Conservation (phyloP, 1,284 basidiomycete species). For the Earliella scabrosa region DNA sequence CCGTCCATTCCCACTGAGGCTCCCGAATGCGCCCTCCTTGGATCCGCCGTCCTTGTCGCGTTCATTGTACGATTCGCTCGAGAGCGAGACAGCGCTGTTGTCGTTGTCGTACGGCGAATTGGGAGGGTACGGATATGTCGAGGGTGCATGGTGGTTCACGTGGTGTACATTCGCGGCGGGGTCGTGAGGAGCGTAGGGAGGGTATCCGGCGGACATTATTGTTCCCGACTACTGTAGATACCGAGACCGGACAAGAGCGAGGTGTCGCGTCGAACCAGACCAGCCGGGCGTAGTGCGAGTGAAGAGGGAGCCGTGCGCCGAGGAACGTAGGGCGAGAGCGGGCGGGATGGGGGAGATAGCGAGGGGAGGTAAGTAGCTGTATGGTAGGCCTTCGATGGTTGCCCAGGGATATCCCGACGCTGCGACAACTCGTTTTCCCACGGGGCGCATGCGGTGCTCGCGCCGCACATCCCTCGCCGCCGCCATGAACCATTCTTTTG, state of each 20-base stretch:
- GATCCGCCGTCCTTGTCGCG: constrained; percentile 15
- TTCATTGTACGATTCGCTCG: constrained; percentile 17
- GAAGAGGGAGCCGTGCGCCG: constrained; percentile 3
- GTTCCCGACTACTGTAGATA: neutral
- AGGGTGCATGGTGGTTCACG: constrained; percentile 13
- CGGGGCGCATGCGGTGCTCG: constrained; percentile 1
- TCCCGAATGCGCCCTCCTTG: constrained; percentile 2
- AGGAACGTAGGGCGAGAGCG: constrained; percentile 4
- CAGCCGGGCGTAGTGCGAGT: constrained; percentile 4
- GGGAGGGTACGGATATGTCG: constrained; percentile 30
- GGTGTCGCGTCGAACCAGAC: constrained; percentile 20
- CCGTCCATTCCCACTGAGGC: neutral
- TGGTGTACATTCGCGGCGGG: constrained; percentile 24
- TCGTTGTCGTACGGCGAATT: constrained; percentile 17
- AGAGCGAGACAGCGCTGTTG: constrained; percentile 24
- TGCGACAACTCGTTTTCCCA: neutral
- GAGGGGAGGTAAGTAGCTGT: neutral
- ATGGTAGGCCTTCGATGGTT: too few relatives aligned
- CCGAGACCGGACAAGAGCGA: neutral
- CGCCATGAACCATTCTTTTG: too few relatives aligned
- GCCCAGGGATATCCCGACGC: neutral
- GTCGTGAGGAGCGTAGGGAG: constrained; percentile 31
- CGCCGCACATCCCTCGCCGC: too few relatives aligned
- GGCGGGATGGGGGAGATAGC: constrained; percentile 1
- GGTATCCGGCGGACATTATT: constrained; percentile 35